Percentiles rank a stretch among this genome's conserved stretches.
phyloP scores from a whole-genome alignment of 164 flowering plant genomes.

The Akebia trifoliata region DNA sequence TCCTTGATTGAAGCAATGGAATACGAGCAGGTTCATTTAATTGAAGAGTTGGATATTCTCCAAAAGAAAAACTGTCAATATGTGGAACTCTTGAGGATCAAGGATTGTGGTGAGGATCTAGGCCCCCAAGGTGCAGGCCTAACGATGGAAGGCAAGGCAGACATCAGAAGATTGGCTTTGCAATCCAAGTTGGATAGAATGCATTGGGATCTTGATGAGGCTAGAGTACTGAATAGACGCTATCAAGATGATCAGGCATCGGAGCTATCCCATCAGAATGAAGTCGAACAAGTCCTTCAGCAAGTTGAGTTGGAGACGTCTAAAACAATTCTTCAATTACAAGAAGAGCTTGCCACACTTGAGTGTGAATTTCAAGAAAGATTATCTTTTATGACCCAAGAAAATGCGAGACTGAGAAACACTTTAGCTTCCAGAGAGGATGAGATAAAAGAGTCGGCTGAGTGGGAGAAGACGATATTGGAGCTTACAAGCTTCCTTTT shows the following conservation, averaged over 20 bases:
- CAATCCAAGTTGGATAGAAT: constrained; percentile 39
- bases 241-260: constrained; percentile 41
- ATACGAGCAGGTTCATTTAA: constrained; percentile 31
- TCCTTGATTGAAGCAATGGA: constrained; percentile 43
- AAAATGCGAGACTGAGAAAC: constrained; percentile 42
- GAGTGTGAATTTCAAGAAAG: constrained; percentile 48
- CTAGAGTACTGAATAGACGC: constrained; percentile 32
- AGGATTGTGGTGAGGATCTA: constrained; percentile 11
- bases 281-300: constrained; percentile 41
- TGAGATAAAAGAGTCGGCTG: constrained; percentile 29
- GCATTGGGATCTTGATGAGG: constrained; percentile 43
- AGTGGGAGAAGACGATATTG: constrained; percentile 75
- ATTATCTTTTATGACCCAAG: constrained; percentile 34
- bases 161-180: constrained; percentile 12
- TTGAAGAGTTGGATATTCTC: constrained; percentile 33
- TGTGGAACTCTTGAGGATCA: constrained; percentile 23
- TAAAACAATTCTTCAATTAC: constrained; percentile 56
- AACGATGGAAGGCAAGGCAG: constrained; percentile 15
- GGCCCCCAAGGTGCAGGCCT: constrained; percentile 15
- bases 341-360: constrained; percentile 57
- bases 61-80: constrained; percentile 33
- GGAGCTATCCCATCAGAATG: constrained; percentile 31
- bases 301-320: constrained; percentile 68
- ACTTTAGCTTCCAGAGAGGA: constrained; percentile 41
- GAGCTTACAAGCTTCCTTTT: constrained; percentile 62